These are phyloP conservation scores for Coniella vitis DNA, from an alignment of 2,329 filamentous ascomycete genomes.

Conservation along the genomic window DNA sequence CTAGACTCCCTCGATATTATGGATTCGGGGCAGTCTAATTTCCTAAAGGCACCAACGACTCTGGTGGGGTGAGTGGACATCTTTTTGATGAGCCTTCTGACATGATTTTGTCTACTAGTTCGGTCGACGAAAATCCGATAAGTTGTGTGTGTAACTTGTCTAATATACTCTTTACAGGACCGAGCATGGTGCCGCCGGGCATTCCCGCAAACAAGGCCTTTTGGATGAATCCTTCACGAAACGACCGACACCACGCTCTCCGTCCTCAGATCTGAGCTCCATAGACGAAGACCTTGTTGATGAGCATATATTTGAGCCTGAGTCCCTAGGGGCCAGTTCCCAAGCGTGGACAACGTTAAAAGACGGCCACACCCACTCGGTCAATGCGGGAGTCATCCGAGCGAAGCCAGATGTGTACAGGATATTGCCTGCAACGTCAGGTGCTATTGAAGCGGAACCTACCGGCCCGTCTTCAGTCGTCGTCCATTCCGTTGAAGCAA, in stretches of 20 bases:
- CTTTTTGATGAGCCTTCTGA: neutral
- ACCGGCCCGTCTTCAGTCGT: neutral
- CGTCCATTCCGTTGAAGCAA: neutral
- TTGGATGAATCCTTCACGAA: neutral
- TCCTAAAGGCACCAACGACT: constrained; percentile 13
- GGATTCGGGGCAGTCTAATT: constrained; percentile 18
- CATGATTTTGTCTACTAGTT: neutral
- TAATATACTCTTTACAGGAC: constrained; percentile 3
- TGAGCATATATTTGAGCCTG: neutral
- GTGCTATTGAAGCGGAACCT: neutral
- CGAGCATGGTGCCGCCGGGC: constrained; percentile 1
- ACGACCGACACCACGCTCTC: neutral
- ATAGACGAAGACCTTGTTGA: neutral
- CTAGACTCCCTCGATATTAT: constrained; percentile 30
- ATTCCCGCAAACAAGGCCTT: neutral
- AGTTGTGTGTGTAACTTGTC: neutral
- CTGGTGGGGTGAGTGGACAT: constrained; percentile 17
- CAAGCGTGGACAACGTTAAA: neutral
- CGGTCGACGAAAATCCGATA: neutral
- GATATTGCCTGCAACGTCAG: neutral
- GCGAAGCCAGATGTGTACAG: neutral
- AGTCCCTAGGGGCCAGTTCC: neutral
- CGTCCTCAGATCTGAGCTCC: neutral
- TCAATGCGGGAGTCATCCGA: neutral
- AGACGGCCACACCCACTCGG: neutral